phyloP scores from a whole-genome alignment of 768 basidiomycete species.

The Lactarius deliciosus region DNA sequence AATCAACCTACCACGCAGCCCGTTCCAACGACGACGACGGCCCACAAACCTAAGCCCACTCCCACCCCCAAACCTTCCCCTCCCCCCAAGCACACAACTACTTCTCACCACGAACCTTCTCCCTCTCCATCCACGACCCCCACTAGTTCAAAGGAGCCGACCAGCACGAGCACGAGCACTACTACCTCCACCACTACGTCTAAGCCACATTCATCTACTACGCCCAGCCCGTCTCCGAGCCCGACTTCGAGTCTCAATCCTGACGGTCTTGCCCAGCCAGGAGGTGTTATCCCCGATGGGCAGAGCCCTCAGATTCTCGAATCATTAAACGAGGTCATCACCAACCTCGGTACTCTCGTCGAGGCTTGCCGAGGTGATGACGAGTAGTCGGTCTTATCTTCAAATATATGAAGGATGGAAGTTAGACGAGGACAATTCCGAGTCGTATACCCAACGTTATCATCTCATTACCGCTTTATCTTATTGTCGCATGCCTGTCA shows the following conservation, averaged over 20 bases:
- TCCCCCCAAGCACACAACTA: background rate
- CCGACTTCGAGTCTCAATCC: background rate
- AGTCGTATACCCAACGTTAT: slow-evolving; percentile 18
- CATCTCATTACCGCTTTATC: slow-evolving; percentile 14
- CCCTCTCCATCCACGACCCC: slow-evolving; percentile 17
- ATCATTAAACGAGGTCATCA: background rate
- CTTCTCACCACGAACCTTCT: background rate
- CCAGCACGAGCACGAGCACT: background rate
- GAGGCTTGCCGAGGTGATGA: background rate
- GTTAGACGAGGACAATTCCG: background rate
- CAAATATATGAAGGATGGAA: background rate
- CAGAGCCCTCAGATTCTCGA: slow-evolving; percentile 3
- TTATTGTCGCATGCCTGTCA: slow-evolving; percentile 13
- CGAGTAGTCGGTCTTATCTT: slow-evolving; percentile 1
- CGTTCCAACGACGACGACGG: background rate
- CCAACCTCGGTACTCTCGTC: slow-evolving; percentile 3
- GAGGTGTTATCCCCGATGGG: background rate
- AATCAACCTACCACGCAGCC: background rate
- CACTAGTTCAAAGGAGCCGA: background rate
- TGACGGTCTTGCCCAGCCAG: slow-evolving; percentile 7
- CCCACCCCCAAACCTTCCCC: background rate
- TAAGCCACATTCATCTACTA: background rate
- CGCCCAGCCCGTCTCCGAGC: slow-evolving; percentile 1
- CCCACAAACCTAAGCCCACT: background rate
- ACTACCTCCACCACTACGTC: background rate